Conservation (phyloP, 208 protist genomes). For the Leishmania braziliensis region DNA sequence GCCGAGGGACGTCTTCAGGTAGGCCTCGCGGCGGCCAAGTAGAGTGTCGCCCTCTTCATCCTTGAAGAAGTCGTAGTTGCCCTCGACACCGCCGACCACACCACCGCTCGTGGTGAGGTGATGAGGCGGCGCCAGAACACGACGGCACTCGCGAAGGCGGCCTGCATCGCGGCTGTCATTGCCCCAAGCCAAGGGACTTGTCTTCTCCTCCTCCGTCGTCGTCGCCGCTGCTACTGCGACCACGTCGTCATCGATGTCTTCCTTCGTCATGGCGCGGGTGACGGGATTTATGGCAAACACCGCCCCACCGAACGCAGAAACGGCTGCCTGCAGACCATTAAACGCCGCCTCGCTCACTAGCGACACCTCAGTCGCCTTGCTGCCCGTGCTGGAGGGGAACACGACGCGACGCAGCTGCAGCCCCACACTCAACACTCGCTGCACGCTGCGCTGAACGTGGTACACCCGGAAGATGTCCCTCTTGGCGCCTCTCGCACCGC, state of each 20-base stretch:
- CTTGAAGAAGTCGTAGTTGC: constrained; percentile 27
- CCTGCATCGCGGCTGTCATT: neutral
- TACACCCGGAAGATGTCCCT: constrained; percentile 52
- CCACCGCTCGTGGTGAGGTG: constrained; percentile 15
- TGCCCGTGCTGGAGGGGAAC: neutral
- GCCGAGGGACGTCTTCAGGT: constrained; percentile 57
- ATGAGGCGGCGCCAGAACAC: constrained; percentile 24
- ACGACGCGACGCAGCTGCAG: constrained; percentile 18
- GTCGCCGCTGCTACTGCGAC: neutral
- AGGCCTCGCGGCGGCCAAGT: constrained; percentile 27
- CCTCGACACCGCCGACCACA: constrained; percentile 8
- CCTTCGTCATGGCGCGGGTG: neutral
- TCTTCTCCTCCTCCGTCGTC: neutral
- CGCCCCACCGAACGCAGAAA: constrained; percentile 41
- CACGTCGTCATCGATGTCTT: neutral
- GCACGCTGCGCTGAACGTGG: constrained; percentile 53
- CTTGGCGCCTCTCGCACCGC: constrained; percentile 2
- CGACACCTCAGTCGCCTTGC: neutral
- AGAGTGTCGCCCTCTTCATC: constrained; percentile 30
- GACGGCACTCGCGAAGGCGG: constrained; percentile 14
- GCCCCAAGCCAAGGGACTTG: neutral
- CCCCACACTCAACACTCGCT: constrained; percentile 58
- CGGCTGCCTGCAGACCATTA: constrained; percentile 35
- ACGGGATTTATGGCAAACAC: constrained; percentile 17
- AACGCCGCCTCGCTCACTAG: constrained; percentile 20